A percentile compares a stretch with the other conserved stretches of the same genome.
These are phyloP conservation scores for Claviceps quebecensis DNA, from an alignment of 2,329 filamentous ascomycete species.

Conservation along the genomic window DNA sequence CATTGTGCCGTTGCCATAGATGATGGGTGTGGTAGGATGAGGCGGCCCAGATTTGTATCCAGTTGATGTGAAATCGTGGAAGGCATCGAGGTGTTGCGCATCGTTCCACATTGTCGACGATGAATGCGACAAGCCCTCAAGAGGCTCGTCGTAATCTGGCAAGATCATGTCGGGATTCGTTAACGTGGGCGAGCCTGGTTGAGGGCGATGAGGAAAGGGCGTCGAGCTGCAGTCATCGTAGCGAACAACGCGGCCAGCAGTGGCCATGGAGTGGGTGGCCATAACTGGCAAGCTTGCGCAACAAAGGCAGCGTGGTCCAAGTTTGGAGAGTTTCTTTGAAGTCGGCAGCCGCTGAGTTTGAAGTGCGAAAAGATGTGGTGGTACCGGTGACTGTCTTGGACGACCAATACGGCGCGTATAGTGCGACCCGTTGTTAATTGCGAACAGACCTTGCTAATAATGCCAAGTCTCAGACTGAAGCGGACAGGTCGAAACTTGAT, in stretches of 20 bases:
- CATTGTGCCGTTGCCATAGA: conserved; percentile 57
- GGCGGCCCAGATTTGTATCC: conserved; percentile 29
- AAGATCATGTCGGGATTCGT: conserved; percentile 94
- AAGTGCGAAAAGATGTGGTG: background rate
- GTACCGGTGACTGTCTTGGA: background rate
- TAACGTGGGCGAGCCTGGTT: conserved; percentile 67
- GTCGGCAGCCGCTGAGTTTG: background rate
- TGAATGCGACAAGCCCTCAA: conserved; percentile 36
- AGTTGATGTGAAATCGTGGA: conserved; percentile 28
- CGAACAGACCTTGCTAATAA: background rate
- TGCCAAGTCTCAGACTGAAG: background rate
- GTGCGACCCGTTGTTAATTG: background rate
- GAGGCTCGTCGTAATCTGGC: conserved; percentile 53
- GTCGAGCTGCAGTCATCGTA: conserved; percentile 15
- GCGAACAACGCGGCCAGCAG: conserved; percentile 15
- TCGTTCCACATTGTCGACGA: conserved; percentile 39
- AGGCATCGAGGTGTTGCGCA: conserved; percentile 22
- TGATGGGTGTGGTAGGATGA: conserved; percentile 47
- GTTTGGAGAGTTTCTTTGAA: background rate
- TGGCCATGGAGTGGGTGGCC: conserved; percentile 16
- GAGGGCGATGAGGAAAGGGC: conserved; percentile 26
- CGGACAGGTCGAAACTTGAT: too few species aligned
- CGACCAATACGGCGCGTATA: background rate
- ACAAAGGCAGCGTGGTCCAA: background rate
- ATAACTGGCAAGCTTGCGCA: conserved; percentile 11